phyloP scores from a whole-genome alignment of 306 rosid genomes.

The Cyamopsis tetragonoloba region DNA sequence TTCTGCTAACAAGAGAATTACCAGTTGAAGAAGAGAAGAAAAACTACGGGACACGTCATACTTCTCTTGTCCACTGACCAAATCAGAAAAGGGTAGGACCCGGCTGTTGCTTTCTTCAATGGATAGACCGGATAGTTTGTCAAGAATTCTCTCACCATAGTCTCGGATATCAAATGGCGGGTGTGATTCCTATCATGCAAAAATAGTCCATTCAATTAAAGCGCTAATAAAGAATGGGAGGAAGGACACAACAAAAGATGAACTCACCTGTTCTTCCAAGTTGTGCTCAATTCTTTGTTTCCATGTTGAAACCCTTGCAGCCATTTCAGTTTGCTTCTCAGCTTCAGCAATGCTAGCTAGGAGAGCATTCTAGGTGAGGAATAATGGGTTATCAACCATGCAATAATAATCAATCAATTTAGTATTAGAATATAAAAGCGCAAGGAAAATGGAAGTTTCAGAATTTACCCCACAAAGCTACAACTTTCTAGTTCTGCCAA shows the following conservation, averaged over 20 bases:
- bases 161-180: conserved; percentile 81
- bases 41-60: conserved; percentile 83
- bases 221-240: not conserved
- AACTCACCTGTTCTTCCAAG: conserved; percentile 83
- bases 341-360: conserved; percentile 85
- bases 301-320: conserved; percentile 83
- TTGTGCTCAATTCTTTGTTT: conserved; percentile 82
- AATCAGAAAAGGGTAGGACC: conserved; percentile 55
- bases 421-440: not conserved
- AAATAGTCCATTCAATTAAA: conserved; percentile 25
- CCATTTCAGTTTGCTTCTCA: conserved; percentile 89
- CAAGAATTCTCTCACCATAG: conserved; percentile 66
- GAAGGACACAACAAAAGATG: conserved; percentile 6
- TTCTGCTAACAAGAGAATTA: conserved; percentile 30
- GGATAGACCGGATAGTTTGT: conserved; percentile 59
- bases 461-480: conserved; percentile 6
- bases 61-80: conserved; percentile 68
- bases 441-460: not conserved
- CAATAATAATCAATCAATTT: not conserved
- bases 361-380: conserved; percentile 58
- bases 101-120: conserved; percentile 40
- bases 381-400: conserved; percentile 8
- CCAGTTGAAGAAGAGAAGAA: conserved; percentile 91
- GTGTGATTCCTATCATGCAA: conserved; percentile 56
- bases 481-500: not conserved